A percentile compares a stretch with the other conserved stretches of the same genome.
Conservation (phyloP, 169 alveolate genomes). For the Cryptosporidium sp. region DNA sequence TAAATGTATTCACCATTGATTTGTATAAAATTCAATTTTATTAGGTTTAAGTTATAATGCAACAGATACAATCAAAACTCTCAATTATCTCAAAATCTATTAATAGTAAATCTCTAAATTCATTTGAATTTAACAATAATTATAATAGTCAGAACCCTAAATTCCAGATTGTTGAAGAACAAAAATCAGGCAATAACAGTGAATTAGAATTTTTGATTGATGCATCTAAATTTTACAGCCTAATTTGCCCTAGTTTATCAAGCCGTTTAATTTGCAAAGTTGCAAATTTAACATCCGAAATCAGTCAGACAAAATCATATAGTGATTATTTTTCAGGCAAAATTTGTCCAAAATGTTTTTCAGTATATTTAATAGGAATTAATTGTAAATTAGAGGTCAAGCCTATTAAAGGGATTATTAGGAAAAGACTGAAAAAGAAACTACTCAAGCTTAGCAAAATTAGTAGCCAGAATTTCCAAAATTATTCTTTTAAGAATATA, state of each 20-base stretch:
- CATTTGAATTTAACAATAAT: constrained; percentile 4
- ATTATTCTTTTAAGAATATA: constrained; percentile 17
- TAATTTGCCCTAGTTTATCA: constrained; percentile 30
- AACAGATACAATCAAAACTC: constrained; percentile 24
- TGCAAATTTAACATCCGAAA: constrained; percentile 41
- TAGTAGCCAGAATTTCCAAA: not conserved
- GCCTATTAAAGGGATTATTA: constrained; percentile 4
- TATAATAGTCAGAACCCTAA: not conserved
- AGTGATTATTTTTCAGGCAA: constrained; percentile 32
- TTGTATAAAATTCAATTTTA: not conserved
- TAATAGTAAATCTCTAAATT: constrained; percentile 5
- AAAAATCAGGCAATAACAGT: not conserved
- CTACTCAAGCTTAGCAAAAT: not conserved
- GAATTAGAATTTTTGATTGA: constrained; percentile 40
- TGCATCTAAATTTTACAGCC: constrained; percentile 9
- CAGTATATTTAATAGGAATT: constrained; percentile 22
- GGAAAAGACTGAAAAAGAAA: constrained; percentile 1
- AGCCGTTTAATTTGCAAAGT: constrained; percentile 38
- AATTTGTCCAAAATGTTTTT: constrained; percentile 55
- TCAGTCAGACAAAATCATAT: constrained; percentile 31
- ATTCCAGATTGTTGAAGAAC: constrained; percentile 11
- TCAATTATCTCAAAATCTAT: constrained; percentile 25
- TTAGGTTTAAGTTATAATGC: not conserved
- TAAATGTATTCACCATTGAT: not conserved
- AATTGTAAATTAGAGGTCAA: constrained; percentile 20